Evolutionary conservation across 148 eudicot genomes (phyloP).

Genomic region (Simmondsia chinensis): DNA sequence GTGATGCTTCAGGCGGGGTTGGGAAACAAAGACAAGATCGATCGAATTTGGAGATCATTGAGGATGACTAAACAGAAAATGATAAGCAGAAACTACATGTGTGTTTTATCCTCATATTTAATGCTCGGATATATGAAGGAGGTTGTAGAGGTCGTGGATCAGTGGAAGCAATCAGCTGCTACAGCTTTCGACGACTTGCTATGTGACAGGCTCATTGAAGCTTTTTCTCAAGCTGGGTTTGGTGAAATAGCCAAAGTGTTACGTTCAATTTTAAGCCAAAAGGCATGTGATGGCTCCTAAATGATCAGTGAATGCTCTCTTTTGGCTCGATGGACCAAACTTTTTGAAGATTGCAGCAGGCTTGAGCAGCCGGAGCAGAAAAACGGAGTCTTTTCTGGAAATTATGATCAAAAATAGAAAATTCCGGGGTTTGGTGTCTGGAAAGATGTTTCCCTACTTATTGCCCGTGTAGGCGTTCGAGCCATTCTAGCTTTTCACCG

Average conservation of each 20-base stretch:
- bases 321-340: no score
- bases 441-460: no score
- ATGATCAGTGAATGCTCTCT: no score
- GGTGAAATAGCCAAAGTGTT: constrained; percentile 42
- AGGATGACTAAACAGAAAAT: constrained; percentile 72
- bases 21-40: constrained; percentile 65
- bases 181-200: constrained; percentile 36
- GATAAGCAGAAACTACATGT: constrained; percentile 68
- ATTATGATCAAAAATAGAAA: no score
- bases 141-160: constrained; percentile 59
- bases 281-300: no score
- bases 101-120: constrained; percentile 65
- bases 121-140: constrained; percentile 72
- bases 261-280: constrained; percentile 30
- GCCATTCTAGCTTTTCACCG: no score
- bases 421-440: no score
- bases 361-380: no score
- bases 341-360: no score
- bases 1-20: constrained; percentile 61
- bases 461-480: no score
- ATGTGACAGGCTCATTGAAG: constrained; percentile 45
- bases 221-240: constrained; percentile 59
- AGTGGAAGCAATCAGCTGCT: constrained; percentile 62
- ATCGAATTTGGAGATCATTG: constrained; percentile 85
- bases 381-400: no score